Evolutionary conservation across 768 basidiomycete genomes (phyloP).

Genomic region (Leccinellum rugosiceps): DNA sequence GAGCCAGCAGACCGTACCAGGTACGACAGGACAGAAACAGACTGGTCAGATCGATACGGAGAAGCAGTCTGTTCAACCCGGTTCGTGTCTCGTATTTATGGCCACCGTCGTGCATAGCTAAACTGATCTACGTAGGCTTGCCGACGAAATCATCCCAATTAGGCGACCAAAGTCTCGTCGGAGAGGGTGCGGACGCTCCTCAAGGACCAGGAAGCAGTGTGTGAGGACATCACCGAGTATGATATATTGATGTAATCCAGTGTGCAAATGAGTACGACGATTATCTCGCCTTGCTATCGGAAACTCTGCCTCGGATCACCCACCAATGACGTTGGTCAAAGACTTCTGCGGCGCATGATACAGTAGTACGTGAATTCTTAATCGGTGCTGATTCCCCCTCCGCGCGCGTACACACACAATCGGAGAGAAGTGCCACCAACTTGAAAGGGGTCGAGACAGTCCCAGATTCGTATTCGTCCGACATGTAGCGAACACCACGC

Average conservation of each 20-base stretch:
- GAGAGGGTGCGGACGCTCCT: slow-evolving; percentile 1
- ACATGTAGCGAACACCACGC: too few relatives aligned
- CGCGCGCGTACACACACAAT: too few relatives aligned
- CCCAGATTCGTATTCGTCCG: neutral
- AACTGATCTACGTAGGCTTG: neutral
- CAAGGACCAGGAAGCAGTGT: slow-evolving; percentile 1
- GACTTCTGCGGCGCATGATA: neutral
- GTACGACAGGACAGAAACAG: neutral
- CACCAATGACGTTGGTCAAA: neutral
- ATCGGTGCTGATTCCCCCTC: too few relatives aligned
- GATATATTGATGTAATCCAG: neutral
- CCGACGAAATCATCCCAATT: neutral
- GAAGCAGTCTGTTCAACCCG: neutral
- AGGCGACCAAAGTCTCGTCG: neutral
- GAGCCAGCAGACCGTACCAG: neutral
- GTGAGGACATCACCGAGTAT: neutral
- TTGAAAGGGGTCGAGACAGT: neutral
- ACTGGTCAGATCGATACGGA: neutral
- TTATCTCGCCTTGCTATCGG: neutral
- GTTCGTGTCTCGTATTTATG: neutral
- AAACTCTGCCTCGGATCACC: neutral
- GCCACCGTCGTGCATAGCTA: neutral
- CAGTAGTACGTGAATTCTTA: neutral
- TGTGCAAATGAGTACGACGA: neutral
- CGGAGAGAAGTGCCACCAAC: too few relatives aligned